phyloP scores from a whole-genome alignment of 257 asterid species.

The Ophiorrhiza pumila region DNA sequence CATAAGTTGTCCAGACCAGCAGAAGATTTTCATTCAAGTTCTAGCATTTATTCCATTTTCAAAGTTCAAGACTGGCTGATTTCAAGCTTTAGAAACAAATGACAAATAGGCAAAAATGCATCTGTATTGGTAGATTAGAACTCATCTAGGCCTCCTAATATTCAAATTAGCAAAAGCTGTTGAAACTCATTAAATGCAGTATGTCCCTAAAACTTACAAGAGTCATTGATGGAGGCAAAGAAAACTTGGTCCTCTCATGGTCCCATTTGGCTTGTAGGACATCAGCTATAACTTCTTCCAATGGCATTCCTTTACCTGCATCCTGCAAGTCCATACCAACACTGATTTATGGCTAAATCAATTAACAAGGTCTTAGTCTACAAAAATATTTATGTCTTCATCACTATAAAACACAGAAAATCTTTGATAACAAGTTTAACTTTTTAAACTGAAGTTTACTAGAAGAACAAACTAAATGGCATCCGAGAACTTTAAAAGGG shows the following conservation, averaged over 20 bases:
- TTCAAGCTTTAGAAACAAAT: slow-evolving; percentile 7
- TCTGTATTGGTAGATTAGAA: neutral
- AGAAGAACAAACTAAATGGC: neutral
- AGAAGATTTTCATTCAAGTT: neutral
- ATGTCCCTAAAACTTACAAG: slow-evolving; percentile 58
- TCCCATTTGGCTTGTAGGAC: slow-evolving; percentile 86
- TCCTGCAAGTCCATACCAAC: slow-evolving; percentile 46
- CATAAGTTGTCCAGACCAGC: neutral
- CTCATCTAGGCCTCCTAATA: neutral
- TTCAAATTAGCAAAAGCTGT: neutral
- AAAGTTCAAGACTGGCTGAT: neutral
- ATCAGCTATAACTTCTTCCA: slow-evolving; percentile 58
- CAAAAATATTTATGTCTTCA: neutral
- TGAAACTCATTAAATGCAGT: neutral
- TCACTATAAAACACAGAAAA: neutral
- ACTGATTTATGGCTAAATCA: neutral
- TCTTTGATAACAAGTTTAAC: neutral
- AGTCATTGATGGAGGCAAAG: slow-evolving; percentile 94
- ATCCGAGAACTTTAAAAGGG: neutral
- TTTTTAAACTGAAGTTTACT: neutral
- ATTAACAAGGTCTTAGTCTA: too few species aligned
- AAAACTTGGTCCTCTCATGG: slow-evolving; percentile 85
- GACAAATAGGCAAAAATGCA: neutral
- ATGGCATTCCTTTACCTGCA: slow-evolving; percentile 47
- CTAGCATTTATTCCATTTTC: neutral